A percentile compares a stretch with the other conserved stretches of the same genome.
These are phyloP conservation scores for Penicillium psychrosexuale DNA, from an alignment of 2,329 filamentous ascomycete species.

Conservation along the genomic window DNA sequence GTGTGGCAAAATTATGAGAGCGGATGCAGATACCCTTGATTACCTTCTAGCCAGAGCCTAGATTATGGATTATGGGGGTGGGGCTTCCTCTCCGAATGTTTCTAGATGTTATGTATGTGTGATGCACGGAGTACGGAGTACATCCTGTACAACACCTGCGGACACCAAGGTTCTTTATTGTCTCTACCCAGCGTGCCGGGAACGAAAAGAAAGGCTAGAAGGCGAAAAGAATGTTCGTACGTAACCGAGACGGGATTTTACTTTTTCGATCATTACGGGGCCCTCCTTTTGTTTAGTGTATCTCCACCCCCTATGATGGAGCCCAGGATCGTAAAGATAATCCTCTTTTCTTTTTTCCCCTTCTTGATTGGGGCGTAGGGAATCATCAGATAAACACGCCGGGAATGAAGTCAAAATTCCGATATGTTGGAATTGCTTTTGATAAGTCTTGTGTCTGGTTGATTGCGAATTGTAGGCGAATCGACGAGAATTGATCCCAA, in stretches of 20 bases:
- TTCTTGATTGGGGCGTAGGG: neutral
- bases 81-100: constrained; percentile 17
- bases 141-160: neutral
- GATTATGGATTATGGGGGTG: constrained; percentile 22
- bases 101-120: constrained; percentile 1
- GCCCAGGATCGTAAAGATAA: constrained; percentile 9
- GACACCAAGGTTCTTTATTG: neutral
- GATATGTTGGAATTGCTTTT: constrained; percentile 11
- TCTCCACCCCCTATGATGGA: constrained; percentile 28
- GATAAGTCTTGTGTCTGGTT: neutral
- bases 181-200: constrained; percentile 16
- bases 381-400: constrained; percentile 5
- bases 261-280: neutral
- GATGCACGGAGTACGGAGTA: neutral
- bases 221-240: constrained; percentile 27
- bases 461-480: neutral
- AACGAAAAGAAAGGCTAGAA: constrained; percentile 23
- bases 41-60: neutral
- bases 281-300: constrained; percentile 7
- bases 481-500: constrained; percentile 7
- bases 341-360: neutral
- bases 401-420: constrained; percentile 1
- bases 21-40: constrained; percentile 13
- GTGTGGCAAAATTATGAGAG: constrained; percentile 14
- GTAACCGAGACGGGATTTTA: constrained; percentile 22